Base-by-base conservation (phyloP, 169 alveolate species). In the Cryptosporidium tyzzeri region DNA sequence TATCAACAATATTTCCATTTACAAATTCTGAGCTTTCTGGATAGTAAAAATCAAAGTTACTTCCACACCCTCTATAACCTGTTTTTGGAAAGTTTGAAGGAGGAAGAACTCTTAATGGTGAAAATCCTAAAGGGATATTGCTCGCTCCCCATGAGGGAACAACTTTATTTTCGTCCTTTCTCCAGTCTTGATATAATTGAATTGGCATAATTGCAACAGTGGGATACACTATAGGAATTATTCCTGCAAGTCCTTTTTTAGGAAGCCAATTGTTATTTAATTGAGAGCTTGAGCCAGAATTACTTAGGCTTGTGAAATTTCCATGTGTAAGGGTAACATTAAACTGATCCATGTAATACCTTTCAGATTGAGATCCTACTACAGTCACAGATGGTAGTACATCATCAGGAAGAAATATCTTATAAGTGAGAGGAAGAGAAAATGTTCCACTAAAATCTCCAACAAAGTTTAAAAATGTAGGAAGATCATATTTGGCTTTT, bases 71-170 rank as follows among this genome's bases (percentile, higher is more conserved):
- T 35, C 39, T 73, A 48, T 80, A 58, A 48, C 51, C 71, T 39
- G 44, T 33, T 41, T 69, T 59, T 16, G 89, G 89, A 12, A 80
- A 51, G 62, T 80, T 80, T 10, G 89, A 62, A 33, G 89, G 89
- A n/a, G 89, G 89, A 29, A 80, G 21, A 37, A 80, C 26, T 41
- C 5, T 59, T 12, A 80, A 48, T 29, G 89, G 89, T 26, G 89
- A 80, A 48, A 80, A 62, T 9, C 89, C 89, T 37, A 80, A n/a
- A 21, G 89, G 89, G 37, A 65, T 41, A 62, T 80, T 80, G 26
- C 80, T 62, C 1, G 75, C 73, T 44, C 89, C 89, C 89, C 89
- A 80, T 73, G 74, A 80, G 1, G 89, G 89, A 14, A 80, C 75
- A 21, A 80, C 31, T 26, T 33, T 80, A 41, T 80, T 80, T 65